These are phyloP conservation scores for Aspergillus udagawae DNA, from an alignment of 2,329 filamentous ascomycete species.

Conservation along the genomic window DNA sequence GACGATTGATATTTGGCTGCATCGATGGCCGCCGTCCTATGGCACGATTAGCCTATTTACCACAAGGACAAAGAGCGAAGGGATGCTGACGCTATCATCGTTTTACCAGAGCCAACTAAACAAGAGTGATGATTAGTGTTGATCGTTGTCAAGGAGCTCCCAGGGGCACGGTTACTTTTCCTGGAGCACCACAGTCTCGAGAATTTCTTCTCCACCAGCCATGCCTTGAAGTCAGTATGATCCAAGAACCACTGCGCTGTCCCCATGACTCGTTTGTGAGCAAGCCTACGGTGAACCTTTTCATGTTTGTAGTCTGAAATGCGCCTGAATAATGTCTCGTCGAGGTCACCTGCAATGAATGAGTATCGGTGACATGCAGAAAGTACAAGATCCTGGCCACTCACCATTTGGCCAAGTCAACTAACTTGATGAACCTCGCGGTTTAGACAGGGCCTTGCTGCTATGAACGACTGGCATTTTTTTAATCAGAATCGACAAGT, in stretches of 20 bases:
- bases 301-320: slow-evolving; percentile 19
- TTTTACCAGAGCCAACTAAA: slow-evolving; percentile 13
- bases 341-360: slow-evolving; percentile 2
- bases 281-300: slow-evolving; percentile 15
- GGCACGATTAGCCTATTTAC: not conserved
- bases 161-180: slow-evolving; percentile 13
- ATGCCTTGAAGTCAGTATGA: slow-evolving; percentile 13
- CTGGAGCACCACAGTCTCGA: slow-evolving; percentile 18
- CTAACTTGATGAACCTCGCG: no score
- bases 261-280: slow-evolving; percentile 13
- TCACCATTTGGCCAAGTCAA: no score
- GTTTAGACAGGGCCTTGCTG: no score
- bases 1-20: slow-evolving; percentile 5
- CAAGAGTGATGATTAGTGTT: not conserved
- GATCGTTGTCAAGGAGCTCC: no score
- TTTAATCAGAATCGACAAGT: not conserved
- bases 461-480: not conserved
- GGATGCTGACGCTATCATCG: slow-evolving; percentile 9
- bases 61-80: not conserved
- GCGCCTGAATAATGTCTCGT: slow-evolving; percentile 7
- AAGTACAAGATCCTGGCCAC: no score
- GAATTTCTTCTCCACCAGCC: slow-evolving; percentile 11
- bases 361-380: not conserved
- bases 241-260: slow-evolving; percentile 17
- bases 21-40: slow-evolving; percentile 12